Conservation (phyloP, 768 basidiomycete species). For the Rhizopogon vesiculosus region DNA sequence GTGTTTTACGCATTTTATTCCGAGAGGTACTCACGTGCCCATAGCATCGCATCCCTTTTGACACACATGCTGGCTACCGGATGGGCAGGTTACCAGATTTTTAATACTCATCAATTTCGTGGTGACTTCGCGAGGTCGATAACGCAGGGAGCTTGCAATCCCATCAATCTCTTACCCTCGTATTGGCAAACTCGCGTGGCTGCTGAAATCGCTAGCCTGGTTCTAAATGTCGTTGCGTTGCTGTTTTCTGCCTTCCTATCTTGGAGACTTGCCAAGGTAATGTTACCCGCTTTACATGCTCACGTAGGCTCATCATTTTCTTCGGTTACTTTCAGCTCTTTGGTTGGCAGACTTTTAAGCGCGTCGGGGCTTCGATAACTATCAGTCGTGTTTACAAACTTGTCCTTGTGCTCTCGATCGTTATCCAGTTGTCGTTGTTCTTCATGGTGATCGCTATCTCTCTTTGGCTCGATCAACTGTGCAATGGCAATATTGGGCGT, state of each 20-base stretch:
- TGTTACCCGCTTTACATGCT: slow-evolving; percentile 4
- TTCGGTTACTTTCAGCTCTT: slow-evolving; percentile 41
- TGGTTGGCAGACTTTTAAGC: slow-evolving; percentile 88
- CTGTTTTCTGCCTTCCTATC: slow-evolving; percentile 60
- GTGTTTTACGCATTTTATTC: not conserved
- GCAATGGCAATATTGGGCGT: slow-evolving; percentile 58
- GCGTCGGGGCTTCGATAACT: slow-evolving; percentile 67
- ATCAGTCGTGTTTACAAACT: slow-evolving; percentile 76
- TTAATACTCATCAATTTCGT: slow-evolving; percentile 54
- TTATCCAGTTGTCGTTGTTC: slow-evolving; percentile 73
- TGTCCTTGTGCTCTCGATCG: slow-evolving; percentile 64
- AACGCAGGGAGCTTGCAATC: slow-evolving; percentile 60
- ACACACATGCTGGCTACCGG: slow-evolving; percentile 71
- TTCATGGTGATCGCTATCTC: slow-evolving; percentile 68
- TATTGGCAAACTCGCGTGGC: slow-evolving; percentile 61
- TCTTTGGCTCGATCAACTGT: slow-evolving; percentile 75
- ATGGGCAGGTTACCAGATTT: slow-evolving; percentile 70
- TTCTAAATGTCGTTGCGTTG: slow-evolving; percentile 56
- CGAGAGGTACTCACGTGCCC: not conserved
- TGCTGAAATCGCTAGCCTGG: slow-evolving; percentile 63
- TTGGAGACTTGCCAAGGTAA: slow-evolving; percentile 72
- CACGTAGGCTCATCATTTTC: not conserved
- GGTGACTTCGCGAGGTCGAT: slow-evolving; percentile 50
- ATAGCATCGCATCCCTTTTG: slow-evolving; percentile 56
- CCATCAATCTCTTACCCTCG: slow-evolving; percentile 46